Conservation (phyloP, 257 asterid species). For the Jasminum sambac region DNA sequence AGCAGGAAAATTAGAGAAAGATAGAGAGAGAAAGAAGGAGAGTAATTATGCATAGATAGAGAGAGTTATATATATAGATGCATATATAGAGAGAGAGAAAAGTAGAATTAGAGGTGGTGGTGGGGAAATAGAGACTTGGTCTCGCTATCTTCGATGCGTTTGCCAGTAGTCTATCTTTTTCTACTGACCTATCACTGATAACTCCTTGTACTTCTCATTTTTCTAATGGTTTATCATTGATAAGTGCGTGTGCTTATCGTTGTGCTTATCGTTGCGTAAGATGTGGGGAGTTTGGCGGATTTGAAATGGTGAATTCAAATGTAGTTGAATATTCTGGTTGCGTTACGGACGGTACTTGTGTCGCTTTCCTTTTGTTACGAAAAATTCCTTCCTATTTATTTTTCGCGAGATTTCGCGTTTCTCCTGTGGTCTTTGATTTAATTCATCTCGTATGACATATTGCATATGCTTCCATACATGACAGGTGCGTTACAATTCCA, state of each 20-base stretch:
- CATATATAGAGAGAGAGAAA: conserved; percentile 25
- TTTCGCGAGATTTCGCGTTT: neutral
- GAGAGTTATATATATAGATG: conserved; percentile 1
- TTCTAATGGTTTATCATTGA: neutral
- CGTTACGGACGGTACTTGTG: conserved; percentile 47
- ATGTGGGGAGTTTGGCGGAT: conserved; percentile 72
- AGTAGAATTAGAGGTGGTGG: conserved; percentile 46
- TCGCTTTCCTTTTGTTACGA: conserved; percentile 29
- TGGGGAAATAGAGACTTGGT: conserved; percentile 75
- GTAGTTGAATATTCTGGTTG: conserved; percentile 71
- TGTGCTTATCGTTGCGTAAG: conserved; percentile 40
- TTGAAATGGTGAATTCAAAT: conserved; percentile 66
- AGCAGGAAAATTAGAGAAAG: conserved; percentile 31
- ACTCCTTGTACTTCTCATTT: rapidly evolving
- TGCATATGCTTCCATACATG: too few species aligned
- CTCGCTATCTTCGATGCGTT: conserved; percentile 98
- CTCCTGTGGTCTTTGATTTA: neutral
- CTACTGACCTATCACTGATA: conserved; percentile 64
- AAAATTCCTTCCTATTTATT: conserved; percentile 1
- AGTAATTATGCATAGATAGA: conserved; percentile 11
- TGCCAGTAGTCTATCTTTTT: conserved; percentile 72
- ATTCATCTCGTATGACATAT: neutral
- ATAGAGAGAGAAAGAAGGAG: conserved; percentile 31
- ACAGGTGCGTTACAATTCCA: too few species aligned
- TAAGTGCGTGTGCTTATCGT: rapidly evolving